Evolutionary conservation across 2,329 filamentous ascomycete genomes (phyloP), one percentile per base, ranked within the genome.

Genomic region (Exophiala oligosperma): DNA sequence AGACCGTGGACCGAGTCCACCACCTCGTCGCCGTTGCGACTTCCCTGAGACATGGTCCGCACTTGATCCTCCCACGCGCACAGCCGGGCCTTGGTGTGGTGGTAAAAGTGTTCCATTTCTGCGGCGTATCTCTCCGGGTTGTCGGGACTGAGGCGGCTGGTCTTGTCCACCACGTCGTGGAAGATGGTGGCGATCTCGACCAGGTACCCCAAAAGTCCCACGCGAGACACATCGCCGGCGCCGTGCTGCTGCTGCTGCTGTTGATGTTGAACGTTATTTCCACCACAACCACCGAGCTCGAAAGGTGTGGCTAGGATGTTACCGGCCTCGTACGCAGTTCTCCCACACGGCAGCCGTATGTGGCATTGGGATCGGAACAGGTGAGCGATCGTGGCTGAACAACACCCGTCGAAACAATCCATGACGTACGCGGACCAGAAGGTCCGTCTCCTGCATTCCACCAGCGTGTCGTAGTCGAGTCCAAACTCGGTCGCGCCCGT

Each of bases 341-440:
- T 79, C 32, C 84, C 77, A 64, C 82, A 84, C 2, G 89, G 89
- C 4, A 91, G 77, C 52, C 84, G 82, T 11, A 89, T 76, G 66
- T 88, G 87, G 43, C 89, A 81, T 59, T 90, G 84, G 61, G 88
- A 82, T 3, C 82, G 76, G 49, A 84, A 82, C 59, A 90, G 79
- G 60, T 83, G 80, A 49, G 78, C 82, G 5, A 78, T 72, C 1
- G 80, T 78, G 2, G 79, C 76, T 1, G 80, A 79, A 52, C 80
- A 85, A 59, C 85, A 80, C 12, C 82, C 82, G 49, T 83, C 85
- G 60, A 87, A 82, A 49, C 86, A 82, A 74, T 91, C 89, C 70
- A 89, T 80, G 65, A 90, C 74, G 64, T 87, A 89, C 52, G 84
- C 81, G 28, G 85, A 83, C 88, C 88, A 92, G 67, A 90, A 87